These are phyloP conservation scores for Neopestalotiopsis sp. DNA, from an alignment of 2,329 filamentous ascomycete species.

Conservation along the genomic window DNA sequence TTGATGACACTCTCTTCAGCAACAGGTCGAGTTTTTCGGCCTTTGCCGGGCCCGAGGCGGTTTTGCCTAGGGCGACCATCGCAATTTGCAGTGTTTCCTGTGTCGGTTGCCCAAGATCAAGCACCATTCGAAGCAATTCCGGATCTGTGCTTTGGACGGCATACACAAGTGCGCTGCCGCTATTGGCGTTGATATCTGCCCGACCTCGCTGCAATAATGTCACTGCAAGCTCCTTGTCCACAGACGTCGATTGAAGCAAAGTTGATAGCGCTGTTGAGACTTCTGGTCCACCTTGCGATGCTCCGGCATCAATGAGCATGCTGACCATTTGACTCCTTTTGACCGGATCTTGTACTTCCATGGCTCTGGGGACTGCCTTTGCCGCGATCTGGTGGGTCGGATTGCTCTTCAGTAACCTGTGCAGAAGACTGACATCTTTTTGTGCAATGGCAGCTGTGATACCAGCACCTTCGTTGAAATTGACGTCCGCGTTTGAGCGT, in stretches of 20 bases:
- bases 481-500: slow-evolving; percentile 58
- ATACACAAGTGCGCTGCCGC: slow-evolving; percentile 48
- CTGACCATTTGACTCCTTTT: slow-evolving; percentile 52
- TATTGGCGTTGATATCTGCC: slow-evolving; percentile 57
- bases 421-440: slow-evolving; percentile 52
- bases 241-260: slow-evolving; percentile 48
- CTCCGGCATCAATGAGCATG: slow-evolving; percentile 53
- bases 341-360: slow-evolving; percentile 49
- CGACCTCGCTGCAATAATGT: slow-evolving; percentile 56
- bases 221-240: slow-evolving; percentile 56
- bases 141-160: slow-evolving; percentile 50
- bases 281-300: slow-evolving; percentile 46
- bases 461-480: slow-evolving; percentile 57
- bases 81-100: slow-evolving; percentile 48
- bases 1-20: slow-evolving; percentile 48
- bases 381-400: slow-evolving; percentile 54
- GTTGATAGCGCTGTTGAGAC: slow-evolving; percentile 49
- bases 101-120: slow-evolving; percentile 52
- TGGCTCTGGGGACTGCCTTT: slow-evolving; percentile 53
- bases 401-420: slow-evolving; percentile 49
- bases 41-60: slow-evolving; percentile 52
- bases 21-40: slow-evolving; percentile 55
- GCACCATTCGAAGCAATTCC: slow-evolving; percentile 52
- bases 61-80: slow-evolving; percentile 47
- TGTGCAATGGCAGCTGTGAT: slow-evolving; percentile 54